Conservation (phyloP, 805 yeast species). For the Pichia eremophila region DNA sequence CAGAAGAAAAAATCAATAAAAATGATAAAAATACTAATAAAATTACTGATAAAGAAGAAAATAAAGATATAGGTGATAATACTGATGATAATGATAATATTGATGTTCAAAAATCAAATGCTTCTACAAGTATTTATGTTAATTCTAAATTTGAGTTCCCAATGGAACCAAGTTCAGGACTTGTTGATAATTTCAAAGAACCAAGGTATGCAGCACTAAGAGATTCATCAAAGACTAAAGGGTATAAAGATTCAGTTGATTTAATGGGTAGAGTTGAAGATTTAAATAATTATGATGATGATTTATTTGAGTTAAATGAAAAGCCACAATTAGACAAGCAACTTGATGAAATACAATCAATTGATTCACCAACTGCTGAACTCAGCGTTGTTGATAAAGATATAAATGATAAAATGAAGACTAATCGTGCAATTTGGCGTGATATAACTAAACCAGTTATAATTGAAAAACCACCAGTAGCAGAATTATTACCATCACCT, state of each 20-base stretch:
- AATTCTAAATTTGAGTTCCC: conserved; percentile 28
- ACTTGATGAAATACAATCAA: too few relatives aligned
- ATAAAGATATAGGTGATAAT: neutral
- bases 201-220: conserved; percentile 6
- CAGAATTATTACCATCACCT: too few relatives aligned
- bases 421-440: too few relatives aligned
- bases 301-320: conserved; percentile 7
- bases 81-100: neutral
- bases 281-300: conserved; percentile 2
- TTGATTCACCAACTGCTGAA: neutral
- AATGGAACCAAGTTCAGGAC: conserved; percentile 1
- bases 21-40: too few relatives aligned
- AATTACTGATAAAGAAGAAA: neutral
- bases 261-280: conserved; percentile 3
- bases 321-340: too few relatives aligned
- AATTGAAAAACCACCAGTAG: too few relatives aligned
- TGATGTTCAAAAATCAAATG: neutral
- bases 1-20: neutral
- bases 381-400: neutral
- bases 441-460: too few relatives aligned
- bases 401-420: neutral
- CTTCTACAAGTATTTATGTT: conserved; percentile 20
- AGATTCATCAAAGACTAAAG: neutral
- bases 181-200: neutral
- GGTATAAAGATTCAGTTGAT: conserved; percentile 12